phyloP scores from a whole-genome alignment of 1,284 basidiomycete genomes.

The Apiotrichum porosum region DNA sequence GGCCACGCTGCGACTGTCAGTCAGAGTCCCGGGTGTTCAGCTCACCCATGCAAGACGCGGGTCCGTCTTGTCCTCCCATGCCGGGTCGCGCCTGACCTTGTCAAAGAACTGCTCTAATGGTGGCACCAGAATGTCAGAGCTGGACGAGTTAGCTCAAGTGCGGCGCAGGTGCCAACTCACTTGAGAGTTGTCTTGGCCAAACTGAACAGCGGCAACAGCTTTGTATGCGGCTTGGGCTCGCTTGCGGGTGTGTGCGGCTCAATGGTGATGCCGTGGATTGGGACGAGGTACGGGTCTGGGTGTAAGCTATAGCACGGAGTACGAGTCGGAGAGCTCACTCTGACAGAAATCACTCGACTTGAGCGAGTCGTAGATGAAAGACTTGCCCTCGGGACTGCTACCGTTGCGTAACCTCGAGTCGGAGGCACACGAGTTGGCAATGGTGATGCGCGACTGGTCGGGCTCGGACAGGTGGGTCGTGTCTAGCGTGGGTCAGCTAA shows the following conservation, averaged over 20 bases:
- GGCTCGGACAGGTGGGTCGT: constrained; percentile 24
- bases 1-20: constrained; percentile 28
- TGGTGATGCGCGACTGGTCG: constrained; percentile 32
- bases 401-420: constrained; percentile 32
- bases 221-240: constrained; percentile 43
- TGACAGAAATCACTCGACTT: constrained; percentile 45
- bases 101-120: constrained; percentile 52
- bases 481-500: not conserved
- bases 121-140: constrained; percentile 51
- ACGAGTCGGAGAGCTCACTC: constrained; percentile 22
- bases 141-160: not conserved
- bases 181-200: constrained; percentile 48
- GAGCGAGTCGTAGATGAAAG: constrained; percentile 42
- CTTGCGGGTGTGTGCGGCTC: constrained; percentile 41
- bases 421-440: constrained; percentile 39
- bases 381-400: constrained; percentile 20
- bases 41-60: constrained; percentile 48
- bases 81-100: constrained; percentile 41
- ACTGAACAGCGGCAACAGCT: constrained; percentile 45
- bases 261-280: constrained; percentile 43
- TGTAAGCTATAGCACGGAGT: constrained; percentile 12
- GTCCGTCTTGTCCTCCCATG: constrained; percentile 49
- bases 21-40: constrained; percentile 13
- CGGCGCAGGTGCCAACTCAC: constrained; percentile 5
- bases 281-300: constrained; percentile 41